These are phyloP conservation scores for Yamadazyma trypodendri DNA, from an alignment of 1,139 yeast species.

Conservation along the genomic window DNA sequence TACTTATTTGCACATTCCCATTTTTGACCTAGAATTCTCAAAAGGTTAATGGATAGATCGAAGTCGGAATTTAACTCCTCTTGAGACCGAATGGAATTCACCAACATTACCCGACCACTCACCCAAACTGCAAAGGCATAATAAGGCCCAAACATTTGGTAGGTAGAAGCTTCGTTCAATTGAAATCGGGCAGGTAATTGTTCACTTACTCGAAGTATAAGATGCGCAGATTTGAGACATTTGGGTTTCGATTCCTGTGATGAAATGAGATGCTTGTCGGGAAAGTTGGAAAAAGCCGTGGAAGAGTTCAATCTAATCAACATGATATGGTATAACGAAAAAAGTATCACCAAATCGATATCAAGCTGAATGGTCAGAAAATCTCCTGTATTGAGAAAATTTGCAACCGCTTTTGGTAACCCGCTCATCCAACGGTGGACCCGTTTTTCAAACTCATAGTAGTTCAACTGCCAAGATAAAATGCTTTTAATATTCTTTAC, in stretches of 20 bases:
- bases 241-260: conserved; percentile 15
- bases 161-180: conserved; percentile 9
- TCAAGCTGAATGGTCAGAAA: conserved; percentile 5
- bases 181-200: conserved; percentile 10
- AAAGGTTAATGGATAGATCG: conserved; percentile 13
- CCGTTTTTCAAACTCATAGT: conserved; percentile 16
- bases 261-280: conserved; percentile 14
- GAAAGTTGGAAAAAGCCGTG: conserved; percentile 17
- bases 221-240: conserved; percentile 14
- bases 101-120: conserved; percentile 18
- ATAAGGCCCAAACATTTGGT: conserved; percentile 18
- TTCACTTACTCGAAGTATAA: conserved; percentile 11
- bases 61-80: conserved; percentile 14
- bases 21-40: conserved; percentile 13
- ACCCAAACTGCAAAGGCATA: conserved; percentile 21
- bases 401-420: conserved; percentile 9
- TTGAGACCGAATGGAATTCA: conserved; percentile 13
- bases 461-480: conserved; percentile 17
- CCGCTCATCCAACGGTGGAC: conserved; percentile 13
- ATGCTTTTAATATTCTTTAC: conserved; percentile 16
- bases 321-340: conserved; percentile 16
- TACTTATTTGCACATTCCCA: conserved; percentile 19
- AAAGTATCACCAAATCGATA: conserved; percentile 12
- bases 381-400: conserved; percentile 11
- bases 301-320: conserved; percentile 18